Conservation (phyloP, 129 eudicot genomes). For the Escallonia herrerae region DNA sequence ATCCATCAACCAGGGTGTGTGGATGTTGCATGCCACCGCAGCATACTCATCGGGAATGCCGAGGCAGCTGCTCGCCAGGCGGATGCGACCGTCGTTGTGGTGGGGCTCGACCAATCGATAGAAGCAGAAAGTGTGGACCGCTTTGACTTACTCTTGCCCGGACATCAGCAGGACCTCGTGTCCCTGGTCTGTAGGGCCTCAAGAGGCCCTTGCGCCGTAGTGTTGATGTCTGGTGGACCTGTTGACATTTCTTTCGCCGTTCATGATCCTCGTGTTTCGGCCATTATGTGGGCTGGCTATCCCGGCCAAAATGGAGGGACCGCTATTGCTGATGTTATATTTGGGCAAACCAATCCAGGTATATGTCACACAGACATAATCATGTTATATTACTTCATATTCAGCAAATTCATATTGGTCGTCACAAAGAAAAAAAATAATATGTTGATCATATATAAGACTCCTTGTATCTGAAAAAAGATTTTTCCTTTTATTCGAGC, state of each 20-base stretch:
- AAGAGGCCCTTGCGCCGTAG: constrained; percentile 67
- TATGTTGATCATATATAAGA: too few species aligned
- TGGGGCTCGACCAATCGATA: constrained; percentile 84
- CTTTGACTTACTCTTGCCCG: constrained; percentile 55
- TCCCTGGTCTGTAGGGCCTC: constrained; percentile 67
- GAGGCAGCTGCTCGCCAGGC: constrained; percentile 73
- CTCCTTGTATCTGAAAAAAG: too few species aligned
- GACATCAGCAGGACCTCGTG: constrained; percentile 85
- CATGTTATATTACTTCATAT: too few species aligned
- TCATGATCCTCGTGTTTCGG: constrained; percentile 51
- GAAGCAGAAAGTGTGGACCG: constrained; percentile 79
- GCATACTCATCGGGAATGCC: constrained; percentile 51
- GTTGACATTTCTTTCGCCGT: constrained; percentile 69
- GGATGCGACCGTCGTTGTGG: constrained; percentile 79
- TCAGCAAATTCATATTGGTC: too few species aligned
- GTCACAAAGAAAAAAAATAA: too few species aligned
- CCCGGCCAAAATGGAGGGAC: constrained; percentile 96
- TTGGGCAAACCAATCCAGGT: constrained; percentile 89
- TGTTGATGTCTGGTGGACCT: constrained; percentile 88
- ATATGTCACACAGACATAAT: not conserved
- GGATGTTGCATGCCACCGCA: constrained; percentile 51
- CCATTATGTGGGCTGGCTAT: constrained; percentile 89
- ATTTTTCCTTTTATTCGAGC: too few species aligned
- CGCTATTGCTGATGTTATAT: constrained; percentile 75
- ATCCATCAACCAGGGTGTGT: constrained; percentile 73